These are phyloP conservation scores for Juncus effusus DNA, from an alignment of 176 grass and related monocot species.

Conservation along the genomic window DNA sequence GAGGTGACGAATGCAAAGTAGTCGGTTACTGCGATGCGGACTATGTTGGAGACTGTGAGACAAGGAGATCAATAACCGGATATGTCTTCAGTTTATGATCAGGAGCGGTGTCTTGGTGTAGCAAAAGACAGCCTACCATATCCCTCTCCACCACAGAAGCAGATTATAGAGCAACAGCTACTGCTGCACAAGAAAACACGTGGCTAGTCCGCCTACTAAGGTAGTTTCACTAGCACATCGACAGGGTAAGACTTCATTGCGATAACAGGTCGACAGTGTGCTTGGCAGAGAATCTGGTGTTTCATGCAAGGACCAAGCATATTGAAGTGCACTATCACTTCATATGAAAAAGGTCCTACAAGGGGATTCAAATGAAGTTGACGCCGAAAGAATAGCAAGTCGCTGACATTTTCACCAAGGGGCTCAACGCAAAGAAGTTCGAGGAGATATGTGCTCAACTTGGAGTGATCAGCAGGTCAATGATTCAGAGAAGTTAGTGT, in stretches of 20 bases:
- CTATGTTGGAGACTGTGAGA: background rate
- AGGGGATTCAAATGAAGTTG: background rate
- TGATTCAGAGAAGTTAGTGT: background rate
- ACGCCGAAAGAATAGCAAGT: slow-evolving; percentile 17
- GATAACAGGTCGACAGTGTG: background rate
- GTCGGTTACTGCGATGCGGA: background rate
- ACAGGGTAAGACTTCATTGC: background rate
- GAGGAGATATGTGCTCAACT: background rate
- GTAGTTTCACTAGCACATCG: background rate
- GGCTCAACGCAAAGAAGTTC: background rate
- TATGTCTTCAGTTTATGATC: background rate
- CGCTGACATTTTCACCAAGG: slow-evolving; percentile 5
- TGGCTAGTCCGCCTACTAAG: background rate
- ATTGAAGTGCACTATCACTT: too few relatives aligned
- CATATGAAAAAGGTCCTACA: too few relatives aligned
- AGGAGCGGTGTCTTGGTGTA: slow-evolving; percentile 1
- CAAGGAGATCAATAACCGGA: background rate
- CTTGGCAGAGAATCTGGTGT: too few relatives aligned
- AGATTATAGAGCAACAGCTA: background rate
- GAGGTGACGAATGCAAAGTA: background rate
- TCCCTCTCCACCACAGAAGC: slow-evolving; percentile 1
- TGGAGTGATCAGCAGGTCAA: background rate
- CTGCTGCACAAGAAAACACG: too few relatives aligned
- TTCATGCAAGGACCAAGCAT: too few relatives aligned
- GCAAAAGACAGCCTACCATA: background rate